Percentiles rank a stretch among this genome's conserved stretches.
Evolutionary conservation across 192 early-diverging fungal genomes (phyloP).

Genomic region (Bifiguratus adelaidae): DNA sequence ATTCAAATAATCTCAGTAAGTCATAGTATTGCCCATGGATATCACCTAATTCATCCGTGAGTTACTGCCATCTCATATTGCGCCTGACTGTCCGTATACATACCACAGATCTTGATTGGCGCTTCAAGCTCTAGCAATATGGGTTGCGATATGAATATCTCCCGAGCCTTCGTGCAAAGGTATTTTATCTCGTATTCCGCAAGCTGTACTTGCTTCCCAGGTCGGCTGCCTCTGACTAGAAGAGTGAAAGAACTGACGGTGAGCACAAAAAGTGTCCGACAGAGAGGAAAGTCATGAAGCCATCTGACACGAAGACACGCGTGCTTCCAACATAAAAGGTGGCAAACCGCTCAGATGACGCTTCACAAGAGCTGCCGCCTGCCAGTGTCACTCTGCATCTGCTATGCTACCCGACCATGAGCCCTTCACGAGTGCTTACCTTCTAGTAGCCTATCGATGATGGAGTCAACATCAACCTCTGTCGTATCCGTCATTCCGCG

Average conservation of each 20-base stretch:
- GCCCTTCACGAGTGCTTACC: too few species aligned
- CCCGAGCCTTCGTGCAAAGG: slow-evolving; percentile 87
- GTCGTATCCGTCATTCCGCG: slow-evolving; percentile 40
- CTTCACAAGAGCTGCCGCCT: too few species aligned
- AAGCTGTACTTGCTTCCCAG: slow-evolving; percentile 94
- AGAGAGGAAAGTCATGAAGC: too few species aligned
- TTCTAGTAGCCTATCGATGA: slow-evolving; percentile 87
- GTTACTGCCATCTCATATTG: not conserved
- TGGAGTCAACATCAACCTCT: slow-evolving; percentile 76
- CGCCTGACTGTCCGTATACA: slow-evolving; percentile 1
- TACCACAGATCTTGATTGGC: slow-evolving; percentile 94
- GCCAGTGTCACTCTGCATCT: too few species aligned
- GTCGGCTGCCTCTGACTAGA: slow-evolving; percentile 86
- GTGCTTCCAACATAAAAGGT: too few species aligned
- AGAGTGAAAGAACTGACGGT: slow-evolving; percentile 1
- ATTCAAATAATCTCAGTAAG: slow-evolving; percentile 82
- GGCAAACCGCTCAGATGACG: too few species aligned
- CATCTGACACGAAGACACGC: too few species aligned
- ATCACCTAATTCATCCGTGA: slow-evolving; percentile 22
- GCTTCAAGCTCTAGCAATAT: slow-evolving; percentile 90
- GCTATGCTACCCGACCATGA: too few species aligned
- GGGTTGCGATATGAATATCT: slow-evolving; percentile 91
- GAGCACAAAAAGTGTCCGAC: too few species aligned
- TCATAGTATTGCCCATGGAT: slow-evolving; percentile 93
- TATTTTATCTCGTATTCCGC: slow-evolving; percentile 91